Base-by-base conservation (phyloP, 2,329 filamentous ascomycete species). In the Aureobasidium pullulans region DNA sequence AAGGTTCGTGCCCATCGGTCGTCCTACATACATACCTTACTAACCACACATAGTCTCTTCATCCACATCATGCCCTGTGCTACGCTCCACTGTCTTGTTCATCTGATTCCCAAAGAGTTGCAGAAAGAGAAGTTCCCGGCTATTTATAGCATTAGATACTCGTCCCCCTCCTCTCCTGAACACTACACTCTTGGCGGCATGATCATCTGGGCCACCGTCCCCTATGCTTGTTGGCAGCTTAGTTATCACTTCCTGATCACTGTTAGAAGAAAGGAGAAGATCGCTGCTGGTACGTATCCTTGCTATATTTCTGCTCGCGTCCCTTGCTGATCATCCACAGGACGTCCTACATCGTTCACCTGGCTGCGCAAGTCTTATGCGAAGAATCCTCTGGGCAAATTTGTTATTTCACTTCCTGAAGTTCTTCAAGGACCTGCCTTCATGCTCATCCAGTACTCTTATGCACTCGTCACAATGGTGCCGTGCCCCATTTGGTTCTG, bases 61-160 rank as follows among this genome's bases (percentile, higher is more conserved):
- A 96, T 99, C 66, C 94, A 99, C 73, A 96, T 99, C 68, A 99
- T 99, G 93, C 94, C 94, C 1, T 96, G 92, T 65, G 93, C 89
- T 6, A 90, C 92, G 1, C 81, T 99, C 11, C 94, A 99, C 73
- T 95, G 90, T 70, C 81, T 99, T 13, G 89, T 96, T 15, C 94
- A 99, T 71, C 79, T 97, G 19, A 79, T 91, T 11, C 75, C 87
- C 0, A 73, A 82, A 1, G 83, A 84, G 23, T 72, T 82, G 43
- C 88, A 95, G 68, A 77, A 80, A 64, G 74, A 78, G 29, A 84
- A 86, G 19, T 97, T 96, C 70, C 92, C 93, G 0, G 93, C 92
- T 11, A 84, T 96, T 64, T 91, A 89, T 76, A 82, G 83, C 32
- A 90, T 99, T 75, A 91, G 88, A 70, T 79, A 77, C 65, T 85